Conservation (phyloP, 306 rosid species). For the Citrullus colocynthis region DNA sequence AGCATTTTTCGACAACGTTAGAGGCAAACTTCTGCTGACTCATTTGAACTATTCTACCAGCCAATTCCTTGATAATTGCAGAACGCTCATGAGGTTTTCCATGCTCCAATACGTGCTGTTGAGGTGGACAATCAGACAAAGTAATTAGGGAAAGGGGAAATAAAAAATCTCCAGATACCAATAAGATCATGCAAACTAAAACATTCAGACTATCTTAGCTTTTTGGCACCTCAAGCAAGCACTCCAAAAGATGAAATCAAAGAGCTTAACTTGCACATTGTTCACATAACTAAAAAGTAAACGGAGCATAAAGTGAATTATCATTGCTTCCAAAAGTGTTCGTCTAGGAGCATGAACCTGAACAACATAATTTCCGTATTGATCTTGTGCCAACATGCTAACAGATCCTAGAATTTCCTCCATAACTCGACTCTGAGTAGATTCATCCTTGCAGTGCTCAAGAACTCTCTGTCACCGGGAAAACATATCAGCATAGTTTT, state of each 20-base stretch:
- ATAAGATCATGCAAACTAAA: not conserved
- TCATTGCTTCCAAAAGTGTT: not conserved
- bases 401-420: slow-evolving; percentile 90
- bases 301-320: not conserved
- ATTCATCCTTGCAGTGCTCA: slow-evolving; percentile 65
- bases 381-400: slow-evolving; percentile 93
- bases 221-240: not conserved
- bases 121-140: not conserved
- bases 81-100: slow-evolving; percentile 92
- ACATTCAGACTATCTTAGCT: not conserved
- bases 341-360: slow-evolving; percentile 42
- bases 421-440: slow-evolving; percentile 73
- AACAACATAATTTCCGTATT: slow-evolving; percentile 92
- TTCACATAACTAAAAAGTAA: not conserved
- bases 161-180: not conserved
- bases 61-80: slow-evolving; percentile 72
- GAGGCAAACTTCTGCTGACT: slow-evolving; percentile 99
- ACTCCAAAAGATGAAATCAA: not conserved
- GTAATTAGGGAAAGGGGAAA: not conserved
- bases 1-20: slow-evolving; percentile 82
- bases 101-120: slow-evolving; percentile 80
- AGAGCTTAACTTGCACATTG: not conserved
- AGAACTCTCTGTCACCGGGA: slow-evolving; percentile 54
- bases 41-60: slow-evolving; percentile 84
- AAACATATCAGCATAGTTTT: not conserved